phyloP scores from a whole-genome alignment of 371 early-diverging fungal species.

The Chytridium lagenaria region DNA sequence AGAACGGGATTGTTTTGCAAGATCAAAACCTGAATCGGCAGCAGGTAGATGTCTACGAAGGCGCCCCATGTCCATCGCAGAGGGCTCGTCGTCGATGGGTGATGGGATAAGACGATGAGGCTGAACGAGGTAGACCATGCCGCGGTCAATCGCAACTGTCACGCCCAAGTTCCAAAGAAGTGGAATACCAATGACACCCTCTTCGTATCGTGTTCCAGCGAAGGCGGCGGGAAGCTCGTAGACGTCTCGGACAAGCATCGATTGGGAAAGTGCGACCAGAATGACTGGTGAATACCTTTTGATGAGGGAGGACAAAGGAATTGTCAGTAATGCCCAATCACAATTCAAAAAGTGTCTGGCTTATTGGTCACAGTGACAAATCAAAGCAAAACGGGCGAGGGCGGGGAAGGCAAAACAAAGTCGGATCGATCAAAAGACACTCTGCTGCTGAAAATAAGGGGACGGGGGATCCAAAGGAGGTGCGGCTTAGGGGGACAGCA shows the following conservation, averaged over 20 bases:
- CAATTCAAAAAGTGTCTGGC: neutral
- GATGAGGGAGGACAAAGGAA: neutral
- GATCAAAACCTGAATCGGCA: too few species aligned
- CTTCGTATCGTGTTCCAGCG: conserved; percentile 22
- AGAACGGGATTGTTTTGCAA: too few species aligned
- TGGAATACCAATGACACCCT: conserved; percentile 35
- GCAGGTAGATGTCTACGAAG: too few species aligned
- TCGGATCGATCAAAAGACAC: too few species aligned
- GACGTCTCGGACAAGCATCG: conserved; percentile 32
- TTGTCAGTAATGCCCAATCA: neutral
- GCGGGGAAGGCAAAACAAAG: too few species aligned
- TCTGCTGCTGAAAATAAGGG: too few species aligned
- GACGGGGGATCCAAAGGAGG: too few species aligned
- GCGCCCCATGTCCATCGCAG: too few species aligned
- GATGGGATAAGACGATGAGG: neutral
- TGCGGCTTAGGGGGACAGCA: too few species aligned
- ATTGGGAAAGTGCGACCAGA: conserved; percentile 22
- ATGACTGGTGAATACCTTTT: conserved; percentile 25
- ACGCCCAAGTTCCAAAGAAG: conserved; percentile 36
- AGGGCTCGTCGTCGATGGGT: neutral
- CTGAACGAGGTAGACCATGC: conserved; percentile 35
- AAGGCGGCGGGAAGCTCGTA: conserved; percentile 38
- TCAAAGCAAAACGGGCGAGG: too few species aligned
- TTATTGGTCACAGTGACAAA: neutral
- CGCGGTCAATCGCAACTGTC: conserved; percentile 41